Evolutionary conservation across 306 rosid species (phyloP).

Genomic region (Crotalaria pallida): DNA sequence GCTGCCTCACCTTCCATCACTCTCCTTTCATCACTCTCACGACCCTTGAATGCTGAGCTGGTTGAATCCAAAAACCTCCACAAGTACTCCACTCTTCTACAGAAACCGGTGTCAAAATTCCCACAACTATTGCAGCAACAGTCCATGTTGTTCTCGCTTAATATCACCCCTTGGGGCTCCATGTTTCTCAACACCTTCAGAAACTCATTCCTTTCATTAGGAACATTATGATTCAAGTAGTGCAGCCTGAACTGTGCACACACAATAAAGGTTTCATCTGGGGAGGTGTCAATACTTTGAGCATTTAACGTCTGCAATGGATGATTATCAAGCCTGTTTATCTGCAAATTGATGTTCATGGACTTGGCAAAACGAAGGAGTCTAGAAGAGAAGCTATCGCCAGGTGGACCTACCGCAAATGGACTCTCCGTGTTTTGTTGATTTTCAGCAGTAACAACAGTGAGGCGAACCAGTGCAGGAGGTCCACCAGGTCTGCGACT

Average conservation of each 20-base stretch:
- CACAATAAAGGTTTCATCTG: constrained; percentile 59
- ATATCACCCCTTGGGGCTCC: constrained; percentile 71
- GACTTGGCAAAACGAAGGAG: constrained; percentile 71
- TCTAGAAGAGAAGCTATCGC: constrained; percentile 53
- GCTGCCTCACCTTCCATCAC: constrained; percentile 96
- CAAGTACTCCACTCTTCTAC: constrained; percentile 54
- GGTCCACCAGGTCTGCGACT: constrained; percentile 77
- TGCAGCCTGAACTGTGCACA: constrained; percentile 85
- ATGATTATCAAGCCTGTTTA: constrained; percentile 53
- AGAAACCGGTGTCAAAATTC: constrained; percentile 49
- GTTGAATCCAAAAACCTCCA: constrained; percentile 89
- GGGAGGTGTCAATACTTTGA: constrained; percentile 32
- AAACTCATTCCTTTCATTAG: constrained; percentile 62
- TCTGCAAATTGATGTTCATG: constrained; percentile 59
- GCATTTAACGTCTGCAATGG: constrained; percentile 42
- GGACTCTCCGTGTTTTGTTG: constrained; percentile 47
- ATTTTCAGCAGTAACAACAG: constrained; percentile 54
- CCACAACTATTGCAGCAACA: constrained; percentile 76
- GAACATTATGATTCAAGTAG: constrained; percentile 49
- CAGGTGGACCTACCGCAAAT: constrained; percentile 73
- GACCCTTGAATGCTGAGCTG: constrained; percentile 67
- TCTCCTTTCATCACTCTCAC: constrained; percentile 73
- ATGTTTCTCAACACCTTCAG: constrained; percentile 42
- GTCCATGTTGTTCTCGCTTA: constrained; percentile 71
- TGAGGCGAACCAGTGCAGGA: constrained; percentile 73